These are phyloP conservation scores for Quercus suber DNA, from an alignment of 306 rosid genomes.

Conservation along the genomic window DNA sequence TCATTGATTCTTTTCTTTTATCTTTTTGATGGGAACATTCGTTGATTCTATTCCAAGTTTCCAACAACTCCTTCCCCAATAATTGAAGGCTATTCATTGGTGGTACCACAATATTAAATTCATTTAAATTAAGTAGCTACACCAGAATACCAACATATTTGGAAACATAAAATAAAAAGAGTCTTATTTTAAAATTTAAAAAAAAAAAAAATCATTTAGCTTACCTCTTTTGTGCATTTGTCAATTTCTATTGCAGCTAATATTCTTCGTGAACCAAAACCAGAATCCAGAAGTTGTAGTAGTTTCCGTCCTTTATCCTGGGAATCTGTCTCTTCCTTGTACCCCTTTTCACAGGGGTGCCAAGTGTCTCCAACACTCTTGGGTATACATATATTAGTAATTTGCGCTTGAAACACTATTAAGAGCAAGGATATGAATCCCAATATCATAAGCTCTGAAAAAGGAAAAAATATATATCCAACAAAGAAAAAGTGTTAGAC, in stretches of 20 bases:
- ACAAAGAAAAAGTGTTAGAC: not conserved
- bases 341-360: constrained; percentile 31
- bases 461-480: not conserved
- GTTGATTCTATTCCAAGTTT: too few species aligned
- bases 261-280: constrained; percentile 26
- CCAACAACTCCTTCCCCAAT: too few species aligned
- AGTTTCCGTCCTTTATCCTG: constrained; percentile 20
- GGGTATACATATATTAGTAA: constrained; percentile 33
- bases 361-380: constrained; percentile 36
- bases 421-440: constrained; percentile 52
- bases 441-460: constrained; percentile 54
- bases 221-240: constrained; percentile 16
- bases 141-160: not conserved
- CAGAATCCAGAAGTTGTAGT: constrained; percentile 19
- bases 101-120: too few species aligned
- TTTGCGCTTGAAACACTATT: constrained; percentile 22
- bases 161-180: not conserved
- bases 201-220: not conserved
- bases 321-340: not conserved
- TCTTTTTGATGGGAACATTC: too few species aligned
- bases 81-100: too few species aligned
- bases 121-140: not conserved
- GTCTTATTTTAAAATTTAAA: too few species aligned
- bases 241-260: constrained; percentile 34
- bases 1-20: too few species aligned